Evolutionary conservation across 805 yeast species (phyloP).

Genomic region (Sporopachydermia quercuum): DNA sequence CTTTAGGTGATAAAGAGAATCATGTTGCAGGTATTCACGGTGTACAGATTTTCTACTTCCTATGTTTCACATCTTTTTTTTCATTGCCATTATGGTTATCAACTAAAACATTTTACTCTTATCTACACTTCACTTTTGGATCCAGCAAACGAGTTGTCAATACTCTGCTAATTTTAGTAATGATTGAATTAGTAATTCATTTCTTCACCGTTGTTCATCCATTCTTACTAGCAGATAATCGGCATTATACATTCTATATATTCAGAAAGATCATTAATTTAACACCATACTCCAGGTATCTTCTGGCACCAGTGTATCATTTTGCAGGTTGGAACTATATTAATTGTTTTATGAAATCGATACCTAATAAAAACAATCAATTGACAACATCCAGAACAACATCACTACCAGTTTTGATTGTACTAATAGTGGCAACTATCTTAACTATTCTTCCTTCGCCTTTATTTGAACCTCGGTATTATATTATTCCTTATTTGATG

Average conservation of each 20-base stretch:
- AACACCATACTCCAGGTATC: constrained; percentile 28
- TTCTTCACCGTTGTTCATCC: constrained; percentile 72
- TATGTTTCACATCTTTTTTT: constrained; percentile 44
- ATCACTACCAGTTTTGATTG: constrained; percentile 21
- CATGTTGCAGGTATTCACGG: constrained; percentile 60
- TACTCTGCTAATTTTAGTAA: constrained; percentile 14
- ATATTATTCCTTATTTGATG: constrained; percentile 62
- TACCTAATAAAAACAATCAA: background rate
- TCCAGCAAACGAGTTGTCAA: constrained; percentile 7
- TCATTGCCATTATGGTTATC: constrained; percentile 67
- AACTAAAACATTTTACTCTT: constrained; percentile 22
- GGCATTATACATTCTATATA: constrained; percentile 84
- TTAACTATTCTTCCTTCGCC: constrained; percentile 78
- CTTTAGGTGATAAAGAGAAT: constrained; percentile 84
- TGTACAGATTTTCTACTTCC: constrained; percentile 73
- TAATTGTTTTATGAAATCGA: background rate
- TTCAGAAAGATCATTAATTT: constrained; percentile 50
- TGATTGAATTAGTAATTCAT: constrained; percentile 33
- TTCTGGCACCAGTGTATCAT: constrained; percentile 59
- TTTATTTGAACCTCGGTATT: constrained; percentile 86
- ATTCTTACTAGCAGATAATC: constrained; percentile 80
- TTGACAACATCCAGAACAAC: background rate
- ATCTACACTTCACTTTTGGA: constrained; percentile 21
- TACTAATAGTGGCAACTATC: constrained; percentile 35
- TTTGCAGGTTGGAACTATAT: constrained; percentile 18